Evolutionary conservation across 371 early-diverging fungal species (phyloP), one percentile per base, ranked within the genome.

Genomic region (Blakeslea trispora): DNA sequence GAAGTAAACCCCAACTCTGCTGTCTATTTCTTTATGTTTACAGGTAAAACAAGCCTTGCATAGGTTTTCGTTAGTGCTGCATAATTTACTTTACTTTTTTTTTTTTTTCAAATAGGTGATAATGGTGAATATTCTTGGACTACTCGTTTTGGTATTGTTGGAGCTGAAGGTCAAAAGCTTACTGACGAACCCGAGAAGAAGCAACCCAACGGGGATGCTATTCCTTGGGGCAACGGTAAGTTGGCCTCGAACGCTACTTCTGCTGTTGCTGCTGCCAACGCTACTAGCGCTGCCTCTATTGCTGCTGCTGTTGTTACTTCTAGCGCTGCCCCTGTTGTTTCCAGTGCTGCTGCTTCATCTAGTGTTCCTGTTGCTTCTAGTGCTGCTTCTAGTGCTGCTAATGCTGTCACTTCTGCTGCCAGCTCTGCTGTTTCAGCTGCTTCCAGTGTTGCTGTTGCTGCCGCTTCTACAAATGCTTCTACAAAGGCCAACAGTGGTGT

Each of bases 11-110:
- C 75, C 22, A 60, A 71, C 37, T 50, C 79, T 11, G 69, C 75
- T 2, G 66, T 79, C 40, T 79, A 79, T 37, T 79, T 79, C 48
- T 71, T 79, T 47, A 75, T 69, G 72, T 79, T 79, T 55, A 75
- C 79, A 59, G 60, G 65, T 60, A 55, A 24, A 39, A 43, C 1
- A n/a, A n/a, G n/a, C n/a, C n/a, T n/a, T n/a, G n/a, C n/a, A n/a
- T n/a, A n/a, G n/a, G n/a, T n/a, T n/a, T n/a, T n/a, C n/a, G n/a
- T n/a, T n/a, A n/a, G n/a, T n/a, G n/a, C n/a, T n/a, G 37, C 10
- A 34, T 45, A 15, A 2, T n/a, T 21, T 28, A 21, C n/a, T n/a
- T n/a, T n/a, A n/a, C n/a, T n/a, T n/a, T n/a, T 43, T 43, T 11
- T 21, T 31, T 41, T 22, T 31, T 24, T 44, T 40, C 28, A 35